Evolutionary conservation across 345 rosid genomes (phyloP).

Genomic region (Firmiana major): DNA sequence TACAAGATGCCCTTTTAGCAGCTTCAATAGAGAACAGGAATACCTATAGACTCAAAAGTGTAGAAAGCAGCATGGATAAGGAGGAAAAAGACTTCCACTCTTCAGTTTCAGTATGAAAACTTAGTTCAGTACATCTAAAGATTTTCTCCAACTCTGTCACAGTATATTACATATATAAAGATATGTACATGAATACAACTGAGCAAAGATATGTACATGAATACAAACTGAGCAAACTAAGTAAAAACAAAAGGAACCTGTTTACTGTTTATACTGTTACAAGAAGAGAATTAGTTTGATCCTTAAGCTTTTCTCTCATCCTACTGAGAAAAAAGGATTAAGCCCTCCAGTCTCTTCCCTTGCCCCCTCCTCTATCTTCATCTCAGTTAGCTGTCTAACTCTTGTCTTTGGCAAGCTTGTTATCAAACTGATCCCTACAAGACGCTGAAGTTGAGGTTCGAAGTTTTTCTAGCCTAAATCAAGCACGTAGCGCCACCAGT

Average conservation of each 20-base stretch:
- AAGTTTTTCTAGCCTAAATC: neutral
- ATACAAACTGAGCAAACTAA: conserved; percentile 18
- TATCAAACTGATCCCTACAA: conserved; percentile 14
- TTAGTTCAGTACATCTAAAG: neutral
- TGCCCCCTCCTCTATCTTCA: neutral
- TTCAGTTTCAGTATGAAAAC: neutral
- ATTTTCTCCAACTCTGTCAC: conserved; percentile 13
- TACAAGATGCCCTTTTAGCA: neutral
- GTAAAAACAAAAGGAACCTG: conserved; percentile 14
- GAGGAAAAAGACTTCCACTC: conserved; percentile 13
- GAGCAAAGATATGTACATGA: conserved; percentile 28
- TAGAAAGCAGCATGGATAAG: conserved; percentile 3
- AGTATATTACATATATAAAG: conserved; percentile 21
- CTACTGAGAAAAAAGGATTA: neutral
- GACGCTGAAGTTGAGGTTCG: conserved; percentile 2
- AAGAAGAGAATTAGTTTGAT: conserved; percentile 20
- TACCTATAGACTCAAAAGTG: neutral
- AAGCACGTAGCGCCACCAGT: neutral
- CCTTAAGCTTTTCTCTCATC: neutral
- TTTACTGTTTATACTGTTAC: conserved; percentile 16
- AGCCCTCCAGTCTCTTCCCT: neutral
- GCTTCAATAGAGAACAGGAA: neutral
- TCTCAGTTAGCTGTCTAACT: conserved; percentile 12
- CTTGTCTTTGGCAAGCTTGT: neutral
- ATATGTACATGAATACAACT: conserved; percentile 31